Evolutionary conservation across 1,284 basidiomycete genomes (phyloP), one percentile per base, ranked within the genome.

Genomic region (Pholiota adiposa): DNA sequence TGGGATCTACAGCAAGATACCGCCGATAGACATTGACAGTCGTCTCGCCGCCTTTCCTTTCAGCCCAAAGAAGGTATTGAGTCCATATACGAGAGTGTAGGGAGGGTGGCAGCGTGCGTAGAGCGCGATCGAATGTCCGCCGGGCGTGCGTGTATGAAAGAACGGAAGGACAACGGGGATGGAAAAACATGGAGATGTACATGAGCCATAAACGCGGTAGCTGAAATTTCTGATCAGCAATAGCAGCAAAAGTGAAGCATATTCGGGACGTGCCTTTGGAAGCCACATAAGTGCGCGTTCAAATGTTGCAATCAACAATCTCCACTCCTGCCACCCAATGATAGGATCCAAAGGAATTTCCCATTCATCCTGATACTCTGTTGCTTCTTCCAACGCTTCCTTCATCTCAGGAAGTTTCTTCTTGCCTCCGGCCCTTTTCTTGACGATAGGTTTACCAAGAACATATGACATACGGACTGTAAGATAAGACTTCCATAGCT

Each of bases 271-370:
- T 69, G 94, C 94, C 73, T 87, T 92, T 60, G 95, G 94, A 54
- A 98, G 76, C 91, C 95, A 98, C 85, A 93, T 94, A 34, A 99
- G 79, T 57, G 94, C 93, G 63, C 97, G 85, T 72, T 99, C 97
- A 70, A 95, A 97, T 0, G 87, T 86, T 4, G 94, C 92, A 7
- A 97, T 85, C 4, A 99, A 82, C 19, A 88, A 80, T 70, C 88
- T 93, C 97, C 97, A 99, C 75, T 99, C 97, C 63, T 92, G 88
- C 87, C 90, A 97, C 2, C 97, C 97, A 19, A 97, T 82, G 3
- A 93, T 81, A 4, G 92, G 88, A 70, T 99, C 93, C 54, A 99
- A 77, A 4, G 92, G 90, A 18, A 87, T 89, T 53, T 92, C 86
- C 93, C 94, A 98, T 63, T 87, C 77, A 71, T 93, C 89, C 48